Conservation (phyloP, 2,329 filamentous ascomycete species). For the Fusarium subtropicale region DNA sequence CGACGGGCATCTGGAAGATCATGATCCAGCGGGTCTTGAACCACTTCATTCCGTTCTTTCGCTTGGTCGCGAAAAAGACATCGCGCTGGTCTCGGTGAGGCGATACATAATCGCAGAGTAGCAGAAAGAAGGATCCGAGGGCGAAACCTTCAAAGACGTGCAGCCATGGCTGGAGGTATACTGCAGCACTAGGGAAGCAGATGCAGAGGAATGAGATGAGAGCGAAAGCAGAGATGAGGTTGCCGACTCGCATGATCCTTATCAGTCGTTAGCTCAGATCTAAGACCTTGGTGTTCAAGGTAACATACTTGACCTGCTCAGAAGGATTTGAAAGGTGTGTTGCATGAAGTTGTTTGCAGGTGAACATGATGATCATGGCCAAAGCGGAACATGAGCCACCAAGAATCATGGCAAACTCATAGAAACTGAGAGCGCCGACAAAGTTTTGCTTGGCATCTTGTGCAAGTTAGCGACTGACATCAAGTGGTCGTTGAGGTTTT, state of each 20-base stretch:
- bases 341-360: conserved; percentile 30
- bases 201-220: conserved; percentile 37
- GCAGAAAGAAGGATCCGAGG: conserved; percentile 37
- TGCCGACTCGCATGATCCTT: conserved; percentile 38
- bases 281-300: accelerated
- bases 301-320: conserved; percentile 41
- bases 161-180: conserved; percentile 39
- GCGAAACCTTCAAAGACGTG: conserved; percentile 36
- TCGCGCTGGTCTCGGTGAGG: conserved; percentile 32
- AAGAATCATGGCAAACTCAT: conserved; percentile 36
- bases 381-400: conserved; percentile 36
- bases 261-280: accelerated
- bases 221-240: conserved; percentile 32
- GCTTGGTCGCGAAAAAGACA: conserved; percentile 39
- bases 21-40: conserved; percentile 42
- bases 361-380: conserved; percentile 30
- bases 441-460: conserved; percentile 31
- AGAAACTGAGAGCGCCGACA: conserved; percentile 19
- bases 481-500: background rate
- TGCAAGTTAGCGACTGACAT: background rate
- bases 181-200: conserved; percentile 14
- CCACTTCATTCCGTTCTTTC: conserved; percentile 36
- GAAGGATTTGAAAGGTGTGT: conserved; percentile 37
- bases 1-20: conserved; percentile 42
- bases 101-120: conserved; percentile 41